phyloP scores from a whole-genome alignment of 2,329 filamentous ascomycete species.

The Penicillium sp. region DNA sequence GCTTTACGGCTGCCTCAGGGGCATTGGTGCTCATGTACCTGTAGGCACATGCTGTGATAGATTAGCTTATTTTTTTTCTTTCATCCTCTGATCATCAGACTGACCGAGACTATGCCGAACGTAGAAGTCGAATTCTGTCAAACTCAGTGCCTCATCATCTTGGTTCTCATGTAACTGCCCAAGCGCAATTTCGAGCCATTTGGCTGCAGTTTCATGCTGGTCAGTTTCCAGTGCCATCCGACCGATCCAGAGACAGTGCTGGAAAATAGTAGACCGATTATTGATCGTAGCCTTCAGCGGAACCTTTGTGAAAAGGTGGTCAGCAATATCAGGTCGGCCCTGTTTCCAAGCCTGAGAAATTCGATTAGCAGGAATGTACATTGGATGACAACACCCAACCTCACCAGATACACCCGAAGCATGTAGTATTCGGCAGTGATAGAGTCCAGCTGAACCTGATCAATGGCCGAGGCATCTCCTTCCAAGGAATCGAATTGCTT shows the following conservation, averaged over 20 bases:
- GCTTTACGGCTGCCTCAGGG: conserved; percentile 55
- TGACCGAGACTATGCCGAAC: conserved; percentile 70
- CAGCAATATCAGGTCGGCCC: conserved; percentile 73
- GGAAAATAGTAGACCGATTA: conserved; percentile 63
- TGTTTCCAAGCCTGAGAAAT: conserved; percentile 72
- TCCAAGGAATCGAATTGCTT: conserved; percentile 56
- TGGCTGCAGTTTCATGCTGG: conserved; percentile 62
- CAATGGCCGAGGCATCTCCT: conserved; percentile 14
- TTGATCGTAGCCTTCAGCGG: conserved; percentile 46
- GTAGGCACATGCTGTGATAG: conserved; percentile 36
- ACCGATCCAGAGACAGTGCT: conserved; percentile 76
- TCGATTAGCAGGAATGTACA: not conserved
- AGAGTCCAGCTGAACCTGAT: conserved; percentile 21
- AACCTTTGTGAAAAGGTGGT: conserved; percentile 74
- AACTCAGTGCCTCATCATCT: conserved; percentile 53
- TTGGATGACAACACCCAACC: conserved; percentile 25
- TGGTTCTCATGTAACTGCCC: conserved; percentile 58
- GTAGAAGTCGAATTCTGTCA: conserved; percentile 68
- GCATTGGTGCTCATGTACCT: conserved; percentile 42
- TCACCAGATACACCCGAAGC: conserved; percentile 70
- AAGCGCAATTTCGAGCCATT: conserved; percentile 76
- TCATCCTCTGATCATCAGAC: not conserved
- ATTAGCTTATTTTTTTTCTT: conserved; percentile 14
- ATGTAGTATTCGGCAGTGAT: conserved; percentile 66
- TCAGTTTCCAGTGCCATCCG: conserved; percentile 60